These are phyloP conservation scores for Cladophialophora bantiana DNA, from an alignment of 2,329 filamentous ascomycete species.

Conservation along the genomic window DNA sequence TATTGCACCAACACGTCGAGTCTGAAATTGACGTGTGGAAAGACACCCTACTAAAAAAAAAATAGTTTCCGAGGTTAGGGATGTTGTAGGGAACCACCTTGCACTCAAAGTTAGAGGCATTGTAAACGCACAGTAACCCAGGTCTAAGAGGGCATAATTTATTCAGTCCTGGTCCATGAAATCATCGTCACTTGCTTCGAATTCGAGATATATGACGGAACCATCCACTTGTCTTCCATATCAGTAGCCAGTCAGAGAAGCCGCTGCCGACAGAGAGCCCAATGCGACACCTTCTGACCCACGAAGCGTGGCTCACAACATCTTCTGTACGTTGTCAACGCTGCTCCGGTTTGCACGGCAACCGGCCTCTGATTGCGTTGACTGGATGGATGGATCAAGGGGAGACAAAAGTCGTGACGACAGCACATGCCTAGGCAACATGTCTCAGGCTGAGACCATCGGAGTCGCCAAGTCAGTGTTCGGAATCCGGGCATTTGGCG, in stretches of 20 bases:
- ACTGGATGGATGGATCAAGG: conserved; percentile 10
- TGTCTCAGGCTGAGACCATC: neutral
- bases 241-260: neutral
- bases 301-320: neutral
- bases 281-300: conserved; percentile 6
- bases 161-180: neutral
- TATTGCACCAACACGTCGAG: conserved; percentile 8
- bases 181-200: conserved; percentile 6
- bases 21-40: neutral
- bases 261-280: neutral
- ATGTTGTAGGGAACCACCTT: neutral
- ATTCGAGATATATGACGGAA: neutral
- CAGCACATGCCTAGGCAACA: neutral
- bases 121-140: too few species aligned
- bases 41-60: neutral
- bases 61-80: neutral
- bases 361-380: neutral
- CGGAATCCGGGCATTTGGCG: neutral
- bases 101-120: neutral
- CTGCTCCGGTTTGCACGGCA: neutral
- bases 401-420: conserved; percentile 13
- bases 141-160: neutral
- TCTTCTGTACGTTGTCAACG: neutral
- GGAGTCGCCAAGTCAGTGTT: neutral
- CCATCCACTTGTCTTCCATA: neutral